Conservation (phyloP, 176 grass and related monocot species). For the Lolium perenne region DNA sequence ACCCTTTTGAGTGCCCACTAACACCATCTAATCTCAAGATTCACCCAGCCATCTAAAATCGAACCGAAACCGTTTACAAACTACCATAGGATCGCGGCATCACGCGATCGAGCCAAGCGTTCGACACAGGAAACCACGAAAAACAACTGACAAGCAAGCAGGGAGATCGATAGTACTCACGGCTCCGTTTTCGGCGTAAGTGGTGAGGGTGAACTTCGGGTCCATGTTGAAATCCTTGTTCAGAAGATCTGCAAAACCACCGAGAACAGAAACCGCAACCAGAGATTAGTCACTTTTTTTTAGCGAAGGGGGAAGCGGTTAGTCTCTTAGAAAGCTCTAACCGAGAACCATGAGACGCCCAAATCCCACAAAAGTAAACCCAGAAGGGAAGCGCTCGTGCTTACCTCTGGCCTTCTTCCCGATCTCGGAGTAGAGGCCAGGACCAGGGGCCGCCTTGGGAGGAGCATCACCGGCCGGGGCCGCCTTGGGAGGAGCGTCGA, state of each 20-base stretch:
- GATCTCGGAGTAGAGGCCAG: slow-evolving; percentile 66
- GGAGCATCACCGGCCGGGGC: not conserved
- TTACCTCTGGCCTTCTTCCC: slow-evolving; percentile 63
- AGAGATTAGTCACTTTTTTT: not conserved
- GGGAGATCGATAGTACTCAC: slow-evolving; percentile 49
- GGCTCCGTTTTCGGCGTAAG: slow-evolving; percentile 57
- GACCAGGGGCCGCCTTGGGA: slow-evolving; percentile 53
- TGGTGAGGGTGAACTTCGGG: slow-evolving; percentile 62
- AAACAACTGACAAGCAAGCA: not conserved
- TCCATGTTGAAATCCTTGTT: slow-evolving; percentile 64
- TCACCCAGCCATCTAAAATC: slow-evolving; percentile 4
- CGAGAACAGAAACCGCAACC: not conserved
- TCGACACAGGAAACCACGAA: not conserved
- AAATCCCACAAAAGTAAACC: not conserved
- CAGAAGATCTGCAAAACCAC: slow-evolving; percentile 60
- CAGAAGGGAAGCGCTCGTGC: not conserved
- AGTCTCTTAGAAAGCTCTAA: not conserved
- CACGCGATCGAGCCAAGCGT: not conserved
- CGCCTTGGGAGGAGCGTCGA: not conserved
- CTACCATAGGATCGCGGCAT: not conserved
- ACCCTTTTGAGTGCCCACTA: not conserved
- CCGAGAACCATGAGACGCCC: not conserved
- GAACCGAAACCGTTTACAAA: not conserved
- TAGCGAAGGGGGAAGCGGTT: too few relatives aligned
- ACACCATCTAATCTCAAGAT: not conserved